phyloP scores from a whole-genome alignment of 116 monocot species.

The Phalaenopsis hybrid region DNA sequence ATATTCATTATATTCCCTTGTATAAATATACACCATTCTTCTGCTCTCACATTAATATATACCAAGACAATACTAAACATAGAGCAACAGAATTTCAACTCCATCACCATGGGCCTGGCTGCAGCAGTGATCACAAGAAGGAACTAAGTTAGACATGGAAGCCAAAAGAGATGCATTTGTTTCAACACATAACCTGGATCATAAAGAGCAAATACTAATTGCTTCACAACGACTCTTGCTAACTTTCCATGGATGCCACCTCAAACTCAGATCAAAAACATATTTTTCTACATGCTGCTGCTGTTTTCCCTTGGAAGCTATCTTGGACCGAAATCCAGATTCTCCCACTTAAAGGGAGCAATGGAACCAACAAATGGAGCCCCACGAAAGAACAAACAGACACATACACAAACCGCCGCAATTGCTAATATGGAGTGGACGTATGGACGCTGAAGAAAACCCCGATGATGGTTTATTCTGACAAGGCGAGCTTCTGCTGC shows the following conservation, averaged over 20 bases:
- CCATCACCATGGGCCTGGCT: neutral
- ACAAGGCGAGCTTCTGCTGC: conserved; percentile 29
- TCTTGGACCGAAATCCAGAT: conserved; percentile 57
- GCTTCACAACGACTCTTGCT: neutral
- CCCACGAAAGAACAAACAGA: conserved; percentile 76
- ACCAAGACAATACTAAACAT: neutral
- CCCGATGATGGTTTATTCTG: conserved; percentile 22
- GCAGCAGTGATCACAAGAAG: neutral
- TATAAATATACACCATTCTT: conserved; percentile 2
- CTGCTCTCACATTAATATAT: conserved; percentile 3
- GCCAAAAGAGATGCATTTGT: neutral
- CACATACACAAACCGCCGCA: conserved; percentile 95
- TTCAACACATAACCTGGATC: neutral
- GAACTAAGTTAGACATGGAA: neutral
- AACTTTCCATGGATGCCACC: neutral
- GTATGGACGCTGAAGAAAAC: conserved; percentile 63
- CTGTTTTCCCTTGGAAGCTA: conserved; percentile 8
- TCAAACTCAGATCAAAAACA: neutral
- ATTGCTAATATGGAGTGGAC: conserved; percentile 79
- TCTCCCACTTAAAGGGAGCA: conserved; percentile 85
- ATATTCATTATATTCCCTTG: neutral
- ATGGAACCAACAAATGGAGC: conserved; percentile 45
- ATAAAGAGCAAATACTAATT: neutral
- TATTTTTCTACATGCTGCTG: neutral
- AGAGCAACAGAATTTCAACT: neutral